phyloP scores from a whole-genome alignment of 257 asterid species.

The Solanum microdontum region DNA sequence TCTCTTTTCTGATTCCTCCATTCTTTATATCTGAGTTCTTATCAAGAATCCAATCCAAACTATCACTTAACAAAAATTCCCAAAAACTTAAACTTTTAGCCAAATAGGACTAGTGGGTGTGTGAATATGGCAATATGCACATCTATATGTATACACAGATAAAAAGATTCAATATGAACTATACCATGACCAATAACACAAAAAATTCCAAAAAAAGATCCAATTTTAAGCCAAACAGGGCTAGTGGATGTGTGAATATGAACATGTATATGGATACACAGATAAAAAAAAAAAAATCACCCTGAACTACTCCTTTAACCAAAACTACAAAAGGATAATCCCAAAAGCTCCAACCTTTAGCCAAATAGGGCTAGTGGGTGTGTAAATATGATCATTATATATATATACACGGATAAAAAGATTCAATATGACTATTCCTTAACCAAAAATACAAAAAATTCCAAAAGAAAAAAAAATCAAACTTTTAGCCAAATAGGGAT shows the following conservation, averaged over 20 bases:
- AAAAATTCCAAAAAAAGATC: background rate
- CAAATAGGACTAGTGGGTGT: background rate
- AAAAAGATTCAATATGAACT: background rate
- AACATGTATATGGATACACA: background rate
- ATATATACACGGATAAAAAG: background rate
- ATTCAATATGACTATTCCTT: background rate
- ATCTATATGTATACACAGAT: background rate
- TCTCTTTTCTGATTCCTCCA: slow-evolving; percentile 77
- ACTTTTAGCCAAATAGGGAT: background rate
- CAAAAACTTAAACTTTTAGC: background rate
- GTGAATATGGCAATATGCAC: background rate
- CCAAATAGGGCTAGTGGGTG: background rate
- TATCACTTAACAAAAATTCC: background rate
- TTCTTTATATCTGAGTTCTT: slow-evolving; percentile 11
- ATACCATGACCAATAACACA: background rate
- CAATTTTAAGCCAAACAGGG: background rate
- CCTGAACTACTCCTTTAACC: background rate
- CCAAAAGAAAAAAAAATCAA: background rate
- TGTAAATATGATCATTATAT: background rate
- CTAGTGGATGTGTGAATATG: background rate
- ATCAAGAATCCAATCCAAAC: slow-evolving; percentile 1
- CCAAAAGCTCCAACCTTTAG: background rate
- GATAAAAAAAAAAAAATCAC: background rate
- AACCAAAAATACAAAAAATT: background rate
- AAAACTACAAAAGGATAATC: background rate